Base-by-base conservation (phyloP, 2,329 filamentous ascomycete species). In the Periconia sp. region DNA sequence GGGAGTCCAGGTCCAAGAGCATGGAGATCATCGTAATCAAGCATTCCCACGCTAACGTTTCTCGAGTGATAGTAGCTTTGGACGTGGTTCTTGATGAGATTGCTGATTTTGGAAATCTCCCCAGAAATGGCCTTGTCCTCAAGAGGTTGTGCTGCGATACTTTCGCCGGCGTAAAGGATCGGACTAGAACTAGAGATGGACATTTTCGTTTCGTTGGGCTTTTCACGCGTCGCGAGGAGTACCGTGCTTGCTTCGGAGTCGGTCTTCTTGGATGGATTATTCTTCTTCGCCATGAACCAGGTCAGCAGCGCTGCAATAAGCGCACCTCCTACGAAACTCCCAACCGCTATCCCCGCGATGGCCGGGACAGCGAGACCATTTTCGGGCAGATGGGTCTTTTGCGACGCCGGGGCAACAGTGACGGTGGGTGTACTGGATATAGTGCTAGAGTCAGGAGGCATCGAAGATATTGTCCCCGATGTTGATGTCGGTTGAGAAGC, bases 261-360 rank as follows among this genome's bases (percentile, higher is more conserved):
- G 11, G 47, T 49, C 11, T 8, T 19, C 2, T 14, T 35, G 18
- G 35, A 7, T 10, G 48, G 50, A 23, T 49, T 58, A 18, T 53
- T 61, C 41, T 41, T 59, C 27, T 66, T 58, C 41, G 58, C 55
- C 31, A 52, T 70, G 2, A 63, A 52, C 61, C 62, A 70, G 0
- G 62, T 44, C 0, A 70, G 14, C 0, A 66, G 9, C 1, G 56
- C 60, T 3, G 67, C 62, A 17, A 70, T 55, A 0, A 70, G 23
- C 0, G 65, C 67, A 0, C 73, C 73, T 2, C 61, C 62, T 13
- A 71, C 17, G n/a, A 72, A 57, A 50, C 67, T 70, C 1, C 67
- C 74, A n/a, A 76, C 65, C 3, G 62, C 74, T 18, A 75, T 62
- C 1, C 74, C 74, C 33, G 71, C 73, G 8, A 60, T 60, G 0